phyloP scores from a whole-genome alignment of 2,329 filamentous ascomycete species.

The Onygenales sp. region DNA sequence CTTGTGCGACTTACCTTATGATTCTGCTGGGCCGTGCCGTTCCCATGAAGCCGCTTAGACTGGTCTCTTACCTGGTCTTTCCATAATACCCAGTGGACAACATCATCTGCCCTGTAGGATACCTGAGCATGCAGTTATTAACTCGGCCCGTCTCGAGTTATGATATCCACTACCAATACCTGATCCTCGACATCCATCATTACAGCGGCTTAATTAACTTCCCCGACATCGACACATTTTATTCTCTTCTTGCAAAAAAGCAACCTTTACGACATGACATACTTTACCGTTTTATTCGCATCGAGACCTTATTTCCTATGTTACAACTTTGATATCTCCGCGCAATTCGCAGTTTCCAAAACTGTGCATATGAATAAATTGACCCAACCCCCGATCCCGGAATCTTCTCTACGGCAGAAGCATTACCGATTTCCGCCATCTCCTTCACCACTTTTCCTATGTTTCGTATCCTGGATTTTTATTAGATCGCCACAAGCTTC shows the following conservation, averaged over 20 bases:
- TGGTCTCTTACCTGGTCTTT: background rate
- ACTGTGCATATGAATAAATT: background rate
- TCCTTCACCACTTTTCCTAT: background rate
- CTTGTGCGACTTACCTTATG: conserved; percentile 1
- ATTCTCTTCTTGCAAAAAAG: background rate
- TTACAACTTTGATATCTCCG: background rate
- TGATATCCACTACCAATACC: background rate
- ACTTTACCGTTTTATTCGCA: conserved; percentile 3
- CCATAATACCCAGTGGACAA: background rate
- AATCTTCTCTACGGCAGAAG: background rate
- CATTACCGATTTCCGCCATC: background rate
- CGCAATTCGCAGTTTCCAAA: background rate
- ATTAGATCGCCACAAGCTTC: background rate
- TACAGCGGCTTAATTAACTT: background rate
- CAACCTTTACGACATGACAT: conserved; percentile 5
- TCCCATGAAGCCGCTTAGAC: background rate
- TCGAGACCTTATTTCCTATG: conserved; percentile 4
- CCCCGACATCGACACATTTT: background rate
- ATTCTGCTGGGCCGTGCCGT: conserved; percentile 1
- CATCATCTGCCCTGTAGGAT: background rate
- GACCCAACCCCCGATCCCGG: background rate
- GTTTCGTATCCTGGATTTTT: conserved; percentile 1
- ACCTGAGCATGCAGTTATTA: background rate
- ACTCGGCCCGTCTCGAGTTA: background rate
- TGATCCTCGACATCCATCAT: conserved; percentile 1